Evolutionary conservation across 2,329 filamentous ascomycete species (phyloP), one percentile per base, ranked within the genome.

Genomic region (Penicillium brevicompactum): DNA sequence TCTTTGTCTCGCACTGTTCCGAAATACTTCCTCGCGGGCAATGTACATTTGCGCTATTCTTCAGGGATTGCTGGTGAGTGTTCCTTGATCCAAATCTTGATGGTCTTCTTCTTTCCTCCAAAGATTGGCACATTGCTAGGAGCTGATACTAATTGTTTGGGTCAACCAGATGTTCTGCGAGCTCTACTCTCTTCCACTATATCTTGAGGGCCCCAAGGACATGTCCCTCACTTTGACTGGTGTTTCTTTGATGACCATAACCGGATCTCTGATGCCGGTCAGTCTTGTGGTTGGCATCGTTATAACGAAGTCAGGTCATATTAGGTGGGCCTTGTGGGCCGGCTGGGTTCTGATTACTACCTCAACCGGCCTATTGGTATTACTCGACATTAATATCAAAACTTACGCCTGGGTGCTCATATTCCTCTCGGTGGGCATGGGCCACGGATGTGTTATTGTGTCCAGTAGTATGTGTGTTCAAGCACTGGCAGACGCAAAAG

Each of bases 131-230:
- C 18, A 18, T 18, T 18, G 1, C 18, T 2, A 18, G 18, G 18
- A 18, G 18, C 18, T 18, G 18, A 34, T 8, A 14, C 32, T 34
- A 30, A 45, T 31, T 5, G 5, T 43, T 21, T n/a, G n/a, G 21
- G 32, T 14, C 34, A 22, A 21, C 30, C 22, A 56, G 54, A 50
- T 56, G 49, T 56, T 49, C 42, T 50, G 50, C 5, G 38, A 45
- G 5, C 54, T 56, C 8, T 56, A 56, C 5, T 56, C 49, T 38
- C 30, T 56, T 13, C 46, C 54, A 5, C 22, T 56, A 18, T 56
- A 45, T 22, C 46, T 53, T 3, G 40, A 56, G 27, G 32, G 14
- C 16, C 14, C n/a, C 38, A 18, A 41, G 7, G 5, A 18, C 10
- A 9, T 21, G 14, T 41, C 38, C 8, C 38, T 16, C 3, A 18